phyloP scores from a whole-genome alignment of 139 green algal species.

The Choricystis sp. region DNA sequence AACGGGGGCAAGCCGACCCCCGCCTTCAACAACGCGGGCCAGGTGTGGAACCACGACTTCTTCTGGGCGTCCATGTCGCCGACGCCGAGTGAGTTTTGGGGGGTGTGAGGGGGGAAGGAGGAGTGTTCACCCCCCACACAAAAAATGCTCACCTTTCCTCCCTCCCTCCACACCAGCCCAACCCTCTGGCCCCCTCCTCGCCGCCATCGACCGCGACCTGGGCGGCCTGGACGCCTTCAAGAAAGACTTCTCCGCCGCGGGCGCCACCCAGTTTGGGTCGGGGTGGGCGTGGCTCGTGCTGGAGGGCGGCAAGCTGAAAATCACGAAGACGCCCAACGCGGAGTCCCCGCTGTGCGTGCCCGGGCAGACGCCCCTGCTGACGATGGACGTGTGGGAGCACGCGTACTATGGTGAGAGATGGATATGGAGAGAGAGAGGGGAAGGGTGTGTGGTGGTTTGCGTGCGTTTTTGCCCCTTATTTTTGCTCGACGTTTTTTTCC shows the following conservation, averaged over 20 bases:
- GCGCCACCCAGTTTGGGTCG: constrained; percentile 29
- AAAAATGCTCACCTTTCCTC: too few relatives aligned
- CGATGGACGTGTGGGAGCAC: constrained; percentile 51
- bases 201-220: constrained; percentile 29
- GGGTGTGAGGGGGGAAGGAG: too few relatives aligned
- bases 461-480: too few relatives aligned
- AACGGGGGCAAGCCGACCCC: neutral
- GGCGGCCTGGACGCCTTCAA: constrained; percentile 25
- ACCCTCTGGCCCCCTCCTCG: constrained; percentile 1
- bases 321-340: constrained; percentile 40
- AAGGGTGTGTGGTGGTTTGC: too few relatives aligned
- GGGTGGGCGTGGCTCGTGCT: constrained; percentile 27
- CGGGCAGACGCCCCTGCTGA: constrained; percentile 15
- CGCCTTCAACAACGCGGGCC: neutral
- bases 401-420: too few relatives aligned
- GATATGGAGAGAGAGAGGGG: too few relatives aligned
- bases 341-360: constrained; percentile 10
- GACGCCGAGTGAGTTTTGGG: neutral
- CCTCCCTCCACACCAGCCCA: too few relatives aligned
- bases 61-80: neutral
- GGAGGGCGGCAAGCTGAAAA: constrained; percentile 9
- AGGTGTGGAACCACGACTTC: neutral
- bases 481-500: too few relatives aligned
- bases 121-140: too few relatives aligned
- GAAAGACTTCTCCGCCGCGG: constrained; percentile 17